Base-by-base conservation (phyloP, 202 grass and related monocot species). In the Elaeis oleifera region DNA sequence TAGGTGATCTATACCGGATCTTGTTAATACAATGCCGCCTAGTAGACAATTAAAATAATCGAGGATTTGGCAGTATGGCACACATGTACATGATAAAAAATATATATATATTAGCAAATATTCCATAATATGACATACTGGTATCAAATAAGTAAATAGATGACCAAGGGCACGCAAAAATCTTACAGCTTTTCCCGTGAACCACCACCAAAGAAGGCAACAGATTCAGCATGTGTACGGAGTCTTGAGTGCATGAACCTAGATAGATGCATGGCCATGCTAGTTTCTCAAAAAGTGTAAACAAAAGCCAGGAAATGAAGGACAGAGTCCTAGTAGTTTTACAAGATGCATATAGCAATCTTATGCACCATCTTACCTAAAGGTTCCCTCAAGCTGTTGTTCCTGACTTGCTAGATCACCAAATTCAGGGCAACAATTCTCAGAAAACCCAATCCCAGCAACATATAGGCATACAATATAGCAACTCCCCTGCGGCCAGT, bases 201-300 rank as follows among this genome's bases (percentile, higher is more conserved):
- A 75, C 92, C 92, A 79, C 92, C 92, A 73, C 92, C 92, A 81
- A 97, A 97, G 75, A 97, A 97, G 72, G 92, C 92, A 82, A 97
- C 82, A 60, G 92, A 97, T 86, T 97, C 92, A 81, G 92, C 92
- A 72, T 97, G 92, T 11, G 92, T 89, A 28, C 77, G 88, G 24
- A 97, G 70, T 52, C 92, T 92, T 4, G 92, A 86, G 71, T 97
- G 92, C 92, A 97, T 97, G 60, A 86, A 97, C 79, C 92, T 97
- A 36, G 65, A 15, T 59, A 24, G 81, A 63, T 65, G 16, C 36
- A 44, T 44, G 36, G 36, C 36, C 36, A 13, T 44, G 36, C 11
- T 13, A 44, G 11, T 44, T 13, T 44, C 11, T 44, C 11, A 44
- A 13, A 13, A 44, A 44, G 36, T 3, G 9, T 13, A 44, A 15